Base-by-base conservation (phyloP, 768 basidiomycete species). In the Vararia minispora region DNA sequence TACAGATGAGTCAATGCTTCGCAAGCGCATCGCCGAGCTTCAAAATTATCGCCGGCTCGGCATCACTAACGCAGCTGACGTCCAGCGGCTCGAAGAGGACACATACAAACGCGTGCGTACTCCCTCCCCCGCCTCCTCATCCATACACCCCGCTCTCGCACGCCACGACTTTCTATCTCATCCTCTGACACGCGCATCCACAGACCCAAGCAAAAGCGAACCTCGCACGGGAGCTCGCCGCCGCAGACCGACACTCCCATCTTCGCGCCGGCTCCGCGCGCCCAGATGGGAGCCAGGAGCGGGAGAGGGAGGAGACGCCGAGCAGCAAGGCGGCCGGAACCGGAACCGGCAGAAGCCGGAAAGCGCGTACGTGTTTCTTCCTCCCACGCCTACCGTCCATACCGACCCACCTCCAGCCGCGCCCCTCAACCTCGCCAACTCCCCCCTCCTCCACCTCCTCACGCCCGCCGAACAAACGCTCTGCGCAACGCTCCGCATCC, bases 11-110 rank as follows among this genome's bases (percentile, higher is more conserved):
- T 74, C 83, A 4, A 66, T 82, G 39, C 65, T 99, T 6, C 75
- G 92, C 13, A 89, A 88, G 57, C 71, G 81, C 27, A 94, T 98
- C 53, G 72, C 80, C 47, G 91, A 98, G 49, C 64, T 99, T 17
- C 94, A 99, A 52, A 76, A 82, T 34, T 94, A 88, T 56, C 79
- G 94, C 6, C 71, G 82, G 24, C 72, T 87, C 54, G 95, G 94
- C 0, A 62, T 99, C 20, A 78, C 77, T 2, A 84, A 83, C 2
- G 60, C 76, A 6, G 79, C 79, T n/a, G 94, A 97, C 46, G 85
- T 92, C 24, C 89, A 94, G 28, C 87, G 83, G 52, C 97, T 88
- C 52, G 86, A 91, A 32, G 57, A 61, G 26, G 87, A 89, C 53
- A 63, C 76, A 37, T 62, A 69, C 21, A 81, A 81, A 48, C 66